Conservation (phyloP, 2,329 filamentous ascomycete genomes). For the Emericellopsis atlantica region DNA sequence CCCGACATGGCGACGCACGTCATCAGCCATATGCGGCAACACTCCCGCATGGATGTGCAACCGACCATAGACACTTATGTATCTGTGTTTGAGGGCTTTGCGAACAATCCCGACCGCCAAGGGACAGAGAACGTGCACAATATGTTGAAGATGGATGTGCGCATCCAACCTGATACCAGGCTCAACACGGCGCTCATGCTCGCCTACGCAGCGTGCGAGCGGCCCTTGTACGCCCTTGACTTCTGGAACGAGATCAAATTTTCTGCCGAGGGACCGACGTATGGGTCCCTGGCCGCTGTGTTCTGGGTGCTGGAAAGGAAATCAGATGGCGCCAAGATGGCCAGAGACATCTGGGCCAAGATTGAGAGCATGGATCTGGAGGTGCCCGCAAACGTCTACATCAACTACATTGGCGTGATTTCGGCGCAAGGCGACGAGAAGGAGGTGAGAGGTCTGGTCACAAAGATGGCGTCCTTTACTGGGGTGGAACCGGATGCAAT, state of each 20-base stretch:
- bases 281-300: constrained; percentile 66
- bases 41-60: constrained; percentile 47
- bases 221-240: constrained; percentile 53
- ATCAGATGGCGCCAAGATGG: constrained; percentile 42
- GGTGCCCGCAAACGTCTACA: constrained; percentile 60
- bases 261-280: constrained; percentile 75
- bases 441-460: constrained; percentile 52
- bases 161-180: constrained; percentile 61
- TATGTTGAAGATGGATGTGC: constrained; percentile 86
- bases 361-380: constrained; percentile 66
- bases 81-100: constrained; percentile 64
- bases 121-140: constrained; percentile 72
- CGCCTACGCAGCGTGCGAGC: constrained; percentile 61
- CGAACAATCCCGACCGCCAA: constrained; percentile 36
- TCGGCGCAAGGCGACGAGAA: constrained; percentile 61
- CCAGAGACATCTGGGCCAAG: constrained; percentile 58
- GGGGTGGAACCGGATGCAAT: constrained; percentile 55
- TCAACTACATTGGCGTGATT: constrained; percentile 64
- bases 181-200: constrained; percentile 81
- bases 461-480: constrained; percentile 52
- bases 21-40: constrained; percentile 88
- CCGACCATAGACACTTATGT: constrained; percentile 68
- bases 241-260: constrained; percentile 80
- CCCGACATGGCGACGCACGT: constrained; percentile 77
- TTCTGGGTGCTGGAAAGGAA: constrained; percentile 64